Base-by-base conservation (phyloP, 2,329 filamentous ascomycete species). In the Davidsoniella eucalypti region DNA sequence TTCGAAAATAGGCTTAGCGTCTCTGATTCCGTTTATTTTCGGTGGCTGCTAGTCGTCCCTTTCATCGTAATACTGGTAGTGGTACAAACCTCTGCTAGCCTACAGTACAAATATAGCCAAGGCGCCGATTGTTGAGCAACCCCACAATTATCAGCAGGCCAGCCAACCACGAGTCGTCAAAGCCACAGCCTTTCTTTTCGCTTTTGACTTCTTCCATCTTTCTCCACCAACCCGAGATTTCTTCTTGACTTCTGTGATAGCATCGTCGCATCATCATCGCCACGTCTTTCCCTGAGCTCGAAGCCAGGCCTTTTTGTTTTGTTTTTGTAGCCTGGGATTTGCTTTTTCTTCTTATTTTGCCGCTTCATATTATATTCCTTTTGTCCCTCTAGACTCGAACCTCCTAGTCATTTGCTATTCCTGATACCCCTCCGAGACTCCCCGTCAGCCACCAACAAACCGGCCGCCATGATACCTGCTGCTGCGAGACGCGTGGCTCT, bases 401-500 rank as follows among this genome's bases (percentile, higher is more conserved):
- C 29, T 33, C 12, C 8, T 12, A 33, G 8, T 56, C 51, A 50
- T 33, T 38, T 37, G 16, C 17, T 52, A 40, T 44, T 48, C 49
- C 36, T 55, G 46, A 48, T 51, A 38, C 18, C 5, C 40, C 36
- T 21, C 36, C 44, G 51, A 17, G 36, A 25, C 25, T 25, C 36
- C 37, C 14, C 52, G 66, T 10, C 9, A 33, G 12, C 29, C 12
- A 33, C 29, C 29, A 33, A 33, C 29, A 9, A 12, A 33, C 29
- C 6, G 29, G 12, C 12, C 12, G 7, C 59, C 57, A 76, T 76
- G 72, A 61, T 77, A 61, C 71, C 72, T 58, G 68, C 68, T 51
- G 74, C 73, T 60, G 67, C 76, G 63, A 71, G 74, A 62, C 73
- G 73, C 58, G 69, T 73, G 54, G 70, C 69, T 55, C 62, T 67